Conservation (phyloP, 169 alveolate species). For the Cryptosporidium felis region DNA sequence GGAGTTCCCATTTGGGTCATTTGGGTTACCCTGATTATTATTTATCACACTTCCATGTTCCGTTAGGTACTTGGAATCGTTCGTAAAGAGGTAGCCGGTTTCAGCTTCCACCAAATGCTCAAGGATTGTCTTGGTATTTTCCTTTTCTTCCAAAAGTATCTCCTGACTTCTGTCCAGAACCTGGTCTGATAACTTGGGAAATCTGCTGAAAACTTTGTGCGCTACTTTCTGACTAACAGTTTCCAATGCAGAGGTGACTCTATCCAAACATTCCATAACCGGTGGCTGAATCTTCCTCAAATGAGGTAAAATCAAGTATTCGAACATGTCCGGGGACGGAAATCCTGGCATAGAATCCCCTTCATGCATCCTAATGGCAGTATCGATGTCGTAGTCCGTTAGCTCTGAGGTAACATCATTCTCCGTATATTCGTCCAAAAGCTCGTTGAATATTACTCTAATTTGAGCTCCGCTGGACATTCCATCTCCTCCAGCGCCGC, state of each 20-base stretch:
- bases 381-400: slow-evolving; percentile 93
- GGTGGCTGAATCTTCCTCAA: slow-evolving; percentile 91
- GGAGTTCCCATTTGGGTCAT: slow-evolving; percentile 37
- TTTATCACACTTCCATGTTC: slow-evolving; percentile 82
- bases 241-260: slow-evolving; percentile 87
- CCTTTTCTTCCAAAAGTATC: slow-evolving; percentile 87
- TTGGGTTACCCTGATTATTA: slow-evolving; percentile 73
- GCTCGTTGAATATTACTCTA: slow-evolving; percentile 88
- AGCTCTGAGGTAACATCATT: slow-evolving; percentile 83
- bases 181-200: slow-evolving; percentile 90
- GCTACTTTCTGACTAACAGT: slow-evolving; percentile 89
- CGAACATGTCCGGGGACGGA: slow-evolving; percentile 96
- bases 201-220: slow-evolving; percentile 89
- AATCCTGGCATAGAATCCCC: slow-evolving; percentile 99
- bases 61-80: slow-evolving; percentile 89
- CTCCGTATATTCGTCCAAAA: slow-evolving; percentile 88
- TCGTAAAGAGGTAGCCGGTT: slow-evolving; percentile 92
- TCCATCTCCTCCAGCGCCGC: slow-evolving; percentile 81
- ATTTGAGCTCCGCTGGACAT: slow-evolving; percentile 87
- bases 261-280: slow-evolving; percentile 82
- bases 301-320: slow-evolving; percentile 93
- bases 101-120: slow-evolving; percentile 90
- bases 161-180: slow-evolving; percentile 87
- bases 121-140: slow-evolving; percentile 84
- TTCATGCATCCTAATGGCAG: slow-evolving; percentile 95